Conservation (phyloP, 2,329 filamentous ascomycete genomes). For the Penicillium sp. region DNA sequence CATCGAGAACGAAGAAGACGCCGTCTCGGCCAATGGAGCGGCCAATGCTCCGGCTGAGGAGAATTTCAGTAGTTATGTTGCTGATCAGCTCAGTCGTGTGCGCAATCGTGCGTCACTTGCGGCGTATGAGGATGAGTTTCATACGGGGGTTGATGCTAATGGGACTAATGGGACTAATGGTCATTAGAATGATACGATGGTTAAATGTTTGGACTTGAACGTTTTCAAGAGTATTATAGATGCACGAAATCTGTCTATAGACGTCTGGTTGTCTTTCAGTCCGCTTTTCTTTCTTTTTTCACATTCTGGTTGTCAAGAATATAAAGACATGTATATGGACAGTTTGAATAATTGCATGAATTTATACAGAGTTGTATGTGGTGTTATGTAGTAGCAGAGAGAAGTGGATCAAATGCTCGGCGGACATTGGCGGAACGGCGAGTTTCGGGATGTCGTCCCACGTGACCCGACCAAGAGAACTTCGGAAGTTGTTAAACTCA, state of each 20-base stretch:
- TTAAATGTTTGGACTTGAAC: background rate
- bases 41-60: constrained; percentile 55
- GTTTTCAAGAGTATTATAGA: background rate
- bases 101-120: constrained; percentile 53
- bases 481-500: constrained; percentile 12
- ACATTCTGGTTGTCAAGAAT: background rate
- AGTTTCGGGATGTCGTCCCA: constrained; percentile 8
- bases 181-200: background rate
- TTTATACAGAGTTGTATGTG: too few relatives aligned
- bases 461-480: constrained; percentile 11
- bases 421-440: constrained; percentile 2
- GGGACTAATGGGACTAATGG: constrained; percentile 24
- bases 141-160: constrained; percentile 51
- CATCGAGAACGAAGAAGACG: constrained; percentile 35
- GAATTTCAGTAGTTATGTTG: constrained; percentile 77
- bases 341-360: background rate
- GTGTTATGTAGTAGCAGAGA: too few relatives aligned
- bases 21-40: constrained; percentile 13
- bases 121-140: constrained; percentile 59
- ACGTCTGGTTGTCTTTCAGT: too few relatives aligned
- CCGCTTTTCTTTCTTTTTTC: background rate
- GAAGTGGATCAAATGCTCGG: background rate
- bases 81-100: constrained; percentile 72
- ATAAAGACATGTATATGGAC: background rate
- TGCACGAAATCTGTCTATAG: background rate